Percentiles rank a stretch among this genome's conserved stretches.
Evolutionary conservation across 495 filamentous ascomycete genomes (phyloP).

Genomic region (Hypoxylon crocopeplum): DNA sequence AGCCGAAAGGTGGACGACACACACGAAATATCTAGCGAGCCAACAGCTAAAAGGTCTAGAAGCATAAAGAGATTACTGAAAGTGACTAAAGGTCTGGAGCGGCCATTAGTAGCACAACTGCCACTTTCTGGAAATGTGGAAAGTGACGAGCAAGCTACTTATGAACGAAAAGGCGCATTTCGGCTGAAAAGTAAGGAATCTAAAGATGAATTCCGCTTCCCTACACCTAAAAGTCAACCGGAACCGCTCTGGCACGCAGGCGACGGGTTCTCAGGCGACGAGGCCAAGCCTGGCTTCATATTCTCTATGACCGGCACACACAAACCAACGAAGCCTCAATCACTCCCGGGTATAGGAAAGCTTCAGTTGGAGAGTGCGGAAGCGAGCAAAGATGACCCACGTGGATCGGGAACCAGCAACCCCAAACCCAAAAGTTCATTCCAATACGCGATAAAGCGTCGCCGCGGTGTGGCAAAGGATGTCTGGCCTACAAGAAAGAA

Average conservation of each 20-base stretch:
- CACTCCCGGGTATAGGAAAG: slow-evolving; percentile 27
- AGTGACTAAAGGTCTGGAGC: neutral
- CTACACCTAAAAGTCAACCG: slow-evolving; percentile 23
- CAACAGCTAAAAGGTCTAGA: neutral
- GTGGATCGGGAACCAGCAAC: neutral
- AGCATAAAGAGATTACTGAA: neutral
- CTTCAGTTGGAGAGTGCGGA: slow-evolving; percentile 29
- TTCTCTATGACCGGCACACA: slow-evolving; percentile 19
- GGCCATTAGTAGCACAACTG: neutral
- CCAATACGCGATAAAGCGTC: neutral
- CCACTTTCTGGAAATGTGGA: neutral
- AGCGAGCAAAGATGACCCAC: neutral
- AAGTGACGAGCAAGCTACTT: neutral
- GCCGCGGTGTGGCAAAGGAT: slow-evolving; percentile 12
- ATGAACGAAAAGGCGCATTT: slow-evolving; percentile 34
- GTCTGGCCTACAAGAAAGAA: slow-evolving; percentile 38
- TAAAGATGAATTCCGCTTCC: slow-evolving; percentile 27
- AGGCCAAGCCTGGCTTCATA: slow-evolving; percentile 21
- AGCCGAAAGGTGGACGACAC: neutral
- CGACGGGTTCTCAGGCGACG: slow-evolving; percentile 39
- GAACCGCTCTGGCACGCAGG: slow-evolving; percentile 29
- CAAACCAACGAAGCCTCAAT: slow-evolving; percentile 25
- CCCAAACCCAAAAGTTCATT: neutral
- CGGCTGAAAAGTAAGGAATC: slow-evolving; percentile 14
- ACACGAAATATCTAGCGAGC: neutral